Base-by-base conservation (phyloP, 768 basidiomycete genomes). In the Arthromyces matolae region DNA sequence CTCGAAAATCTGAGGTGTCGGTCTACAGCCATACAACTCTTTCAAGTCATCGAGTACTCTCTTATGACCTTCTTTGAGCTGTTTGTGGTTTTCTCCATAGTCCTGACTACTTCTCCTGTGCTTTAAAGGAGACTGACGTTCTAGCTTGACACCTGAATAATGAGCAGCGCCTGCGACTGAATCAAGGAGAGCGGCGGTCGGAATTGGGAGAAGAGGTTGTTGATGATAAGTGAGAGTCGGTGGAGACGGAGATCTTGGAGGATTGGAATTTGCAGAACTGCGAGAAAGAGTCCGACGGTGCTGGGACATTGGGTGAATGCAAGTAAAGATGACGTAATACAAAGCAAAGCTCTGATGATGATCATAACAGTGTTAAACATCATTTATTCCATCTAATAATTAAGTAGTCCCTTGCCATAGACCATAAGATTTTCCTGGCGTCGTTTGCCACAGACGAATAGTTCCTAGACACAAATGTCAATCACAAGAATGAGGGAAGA, bases 361-460 rank as follows among this genome's bases (percentile, higher is more conserved):
- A 29, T 42, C 37, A 37, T 48, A 54, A 48, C 35, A 51, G 9
- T 36, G 27, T 28, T 33, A 50, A 56, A 56, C 28, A 38, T 36
- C 34, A 19, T 20, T 53, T 62, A 52, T 48, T 55, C 55, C 55
- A 34, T 47, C 53, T 64, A 64, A 73, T 54, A 67, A 68, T 50
- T 71, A 73, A 52, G 75, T 79, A 34, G 57, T 27, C 53, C 86
- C 86, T 67, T 88, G 84, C 89, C 89, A 97, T 52, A 96, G 72
- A 38, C 95, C 95, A 59, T 97, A 97, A 7, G 80, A 77, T 66
- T 90, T 95, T 9, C 89, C 88, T 8, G 93, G 93, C 8, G 83
- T 91, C n/a, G 90, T 95, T 70, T 96, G 95, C 94, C 94, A 97
- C 46, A 98, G 71, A 36, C 95, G 84, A 60, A 98, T 95, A 4